Evolutionary conservation across 2,329 filamentous ascomycete species (phyloP), one percentile per base, ranked within the genome.

Genomic region (Cordyceps farinosa): DNA sequence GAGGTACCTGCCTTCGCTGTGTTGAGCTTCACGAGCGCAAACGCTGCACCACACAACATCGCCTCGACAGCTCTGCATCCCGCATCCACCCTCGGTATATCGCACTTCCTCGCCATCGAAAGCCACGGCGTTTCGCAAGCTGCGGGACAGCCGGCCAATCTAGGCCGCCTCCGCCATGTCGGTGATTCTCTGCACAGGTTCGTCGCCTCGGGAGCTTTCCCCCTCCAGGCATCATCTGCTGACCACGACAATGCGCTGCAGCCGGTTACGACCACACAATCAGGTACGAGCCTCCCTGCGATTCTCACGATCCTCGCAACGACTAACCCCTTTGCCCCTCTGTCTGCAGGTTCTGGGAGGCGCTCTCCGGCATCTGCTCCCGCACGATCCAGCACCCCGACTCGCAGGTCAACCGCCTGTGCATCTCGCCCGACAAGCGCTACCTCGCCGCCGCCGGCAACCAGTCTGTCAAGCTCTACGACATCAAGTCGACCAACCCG

Each of bases 401-500:
- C 77, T 98, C 94, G 10, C 95, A 99, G 77, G 95, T 99, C 70
- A 99, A 99, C 78, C 91, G 95, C 50, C 88, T 99, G 55, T 98
- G 94, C 77, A 99, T 99, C 72, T 97, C 95, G 13, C 95, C 95
- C 66, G 95, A 99, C 80, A 99, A 99, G 79, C 90, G 94, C 66
- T 97, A 90, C 77, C 89, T 98, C 61, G 94, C 93, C 40, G 93
- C 91, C n/a, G 84, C 85, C 8, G 84, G 85, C 69, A 84, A 89
- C 74, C 85, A 94, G 76, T 92, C 90, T 58, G 92, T 99, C 73
- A 98, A 98, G 79, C 90, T 99, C 64, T 99, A 96, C 80, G 95
- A 99, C 73, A 97, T 98, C 81, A 97, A 97, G 73, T 97, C 92
- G 17, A 94, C 92, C n/a, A 98, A 98, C 71, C 93, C 95, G 2